A percentile compares a stretch with the other conserved stretches of the same genome.
Evolutionary conservation across 2,329 filamentous ascomycete genomes (phyloP).

Genomic region (Drechslera avenae): DNA sequence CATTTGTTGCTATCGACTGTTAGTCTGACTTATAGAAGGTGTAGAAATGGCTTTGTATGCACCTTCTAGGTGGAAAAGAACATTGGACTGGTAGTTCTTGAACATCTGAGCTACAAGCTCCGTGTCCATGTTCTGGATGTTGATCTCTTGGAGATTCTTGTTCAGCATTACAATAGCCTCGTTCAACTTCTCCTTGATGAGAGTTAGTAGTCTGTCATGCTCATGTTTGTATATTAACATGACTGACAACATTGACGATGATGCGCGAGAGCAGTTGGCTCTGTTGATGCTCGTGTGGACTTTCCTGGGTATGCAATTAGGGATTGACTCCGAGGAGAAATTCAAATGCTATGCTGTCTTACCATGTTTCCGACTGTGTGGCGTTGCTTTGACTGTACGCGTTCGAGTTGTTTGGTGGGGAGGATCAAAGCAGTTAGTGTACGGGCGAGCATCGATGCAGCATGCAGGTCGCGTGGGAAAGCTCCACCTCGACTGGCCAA

Average conservation of each 20-base stretch:
- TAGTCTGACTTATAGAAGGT: not conserved
- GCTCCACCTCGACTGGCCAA: conserved; percentile 28
- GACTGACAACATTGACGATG: conserved; percentile 91
- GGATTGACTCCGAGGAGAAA: conserved; percentile 3
- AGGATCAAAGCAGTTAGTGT: conserved; percentile 35
- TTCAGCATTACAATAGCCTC: conserved; percentile 93
- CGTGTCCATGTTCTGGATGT: conserved; percentile 98
- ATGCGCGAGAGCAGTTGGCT: conserved; percentile 90
- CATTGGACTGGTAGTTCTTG: conserved; percentile 99
- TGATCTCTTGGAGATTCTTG: conserved; percentile 92
- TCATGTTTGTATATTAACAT: conserved; percentile 1
- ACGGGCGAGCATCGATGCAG: conserved; percentile 12
- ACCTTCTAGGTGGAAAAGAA: conserved; percentile 97
- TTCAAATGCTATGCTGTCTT: not conserved
- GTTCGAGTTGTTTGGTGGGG: conserved; percentile 31
- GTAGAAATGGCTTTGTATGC: conserved; percentile 19
- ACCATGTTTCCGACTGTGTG: conserved; percentile 32
- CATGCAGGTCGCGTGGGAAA: conserved; percentile 17
- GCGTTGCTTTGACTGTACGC: conserved; percentile 16
- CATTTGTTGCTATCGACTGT: conserved; percentile 71
- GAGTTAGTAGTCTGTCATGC: conserved; percentile 7
- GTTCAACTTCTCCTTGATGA: conserved; percentile 89
- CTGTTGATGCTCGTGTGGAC: conserved; percentile 97
- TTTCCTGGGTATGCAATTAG: conserved; percentile 65
- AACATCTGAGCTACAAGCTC: conserved; percentile 99